Evolutionary conservation across 129 eudicot species (phyloP), one percentile per base, ranked within the genome.

Genomic region (Logfia minima): DNA sequence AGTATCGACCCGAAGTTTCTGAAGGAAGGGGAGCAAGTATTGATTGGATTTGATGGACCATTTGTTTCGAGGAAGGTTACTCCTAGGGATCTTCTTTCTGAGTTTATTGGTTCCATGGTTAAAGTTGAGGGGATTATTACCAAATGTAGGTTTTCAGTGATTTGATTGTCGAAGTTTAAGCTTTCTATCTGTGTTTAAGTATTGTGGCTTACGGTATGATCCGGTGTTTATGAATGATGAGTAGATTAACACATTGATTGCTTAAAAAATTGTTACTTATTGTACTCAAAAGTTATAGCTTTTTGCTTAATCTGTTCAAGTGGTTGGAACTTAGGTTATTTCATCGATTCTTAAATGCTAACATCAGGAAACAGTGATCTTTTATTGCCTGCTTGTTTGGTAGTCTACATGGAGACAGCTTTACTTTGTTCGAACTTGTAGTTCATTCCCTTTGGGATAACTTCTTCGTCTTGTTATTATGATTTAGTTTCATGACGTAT

Each of bases 41-140:
- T 86, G 81, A 91, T 95, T 75, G 99, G 99, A 32, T 86, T 91
- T 29, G 96, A 89, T 72, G 99, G 99, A 23, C 99, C 96, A 7
- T 95, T 95, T 81, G 99, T 95, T 78, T 95, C 99, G 2, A 84
- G 99, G 60, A 90, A 85, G 78, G 99, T 95, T 74, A 95, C 99
- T 0, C 99, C 99, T 0, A 78, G 99, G 60, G 99, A 95, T 55
- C 92, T 95, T 1, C 89, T 95, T 60, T 95, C 97, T 2, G 85
- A 87, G 68, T 95, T 95, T 74, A 95, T 95, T 22, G 99, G 99
- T 24, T 89, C 99, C 26, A 86, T 91, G 93, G 99, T 95, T 18
- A 89, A 90, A 51, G 97, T 95, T 66, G 99, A 89, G 71, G 99
- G 99, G 76, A 95, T 95, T 71, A 85, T 95, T 56, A 95, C 99